Base-by-base conservation (phyloP, 352 stramenopile species). In the Pilasporangium apinafurcum region DNA sequence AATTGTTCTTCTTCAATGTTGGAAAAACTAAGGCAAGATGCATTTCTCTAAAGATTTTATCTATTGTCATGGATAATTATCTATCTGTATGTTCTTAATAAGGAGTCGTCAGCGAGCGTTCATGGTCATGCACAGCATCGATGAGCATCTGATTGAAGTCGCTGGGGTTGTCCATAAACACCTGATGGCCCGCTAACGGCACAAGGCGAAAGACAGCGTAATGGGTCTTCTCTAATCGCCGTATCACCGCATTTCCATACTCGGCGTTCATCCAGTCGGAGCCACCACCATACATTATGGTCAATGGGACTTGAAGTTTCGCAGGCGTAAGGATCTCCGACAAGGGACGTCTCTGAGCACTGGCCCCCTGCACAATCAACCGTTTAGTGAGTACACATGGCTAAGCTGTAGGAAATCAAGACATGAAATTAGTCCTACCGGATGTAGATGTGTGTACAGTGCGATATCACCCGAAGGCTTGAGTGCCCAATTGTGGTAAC, bases 111-210 rank as follows among this genome's bases (percentile, higher is more conserved):
- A 60, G 37, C 14, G 60, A 61, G 27, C 65, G 64, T 44, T 86
- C 73, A 38, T 86, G 56, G 16, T 84, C 69, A 48, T 72, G 71
- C 42, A 89, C 70, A 17, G 73, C 68, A 37, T 86, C 66, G 30
- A 84, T 65, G 24, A 92, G 26, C 45, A 86, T 73, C 42, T 67
- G 59, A 50, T 89, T 88, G 37, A 92, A 92, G 29, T 83, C 79
- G 14, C 32, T 36, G 2, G 79, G 72, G 53, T 92, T 89, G 69
- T 92, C 79, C 79, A 92, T 89, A 50, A 92, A 92, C 18, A 92
- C 79, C 44, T 92, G 79, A 40, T 92, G 79, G 8, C 79, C 79
- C 0, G 79, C 76, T 4, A 63, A 46, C 14, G 79, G 76, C 3
- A 92, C 76, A 48, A 87, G 65, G 2, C 64, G 64, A 44, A 89